These are phyloP conservation scores for Cutaneotrichosporon sp. DNA, from an alignment of 1,284 basidiomycete species.

Conservation along the genomic window DNA sequence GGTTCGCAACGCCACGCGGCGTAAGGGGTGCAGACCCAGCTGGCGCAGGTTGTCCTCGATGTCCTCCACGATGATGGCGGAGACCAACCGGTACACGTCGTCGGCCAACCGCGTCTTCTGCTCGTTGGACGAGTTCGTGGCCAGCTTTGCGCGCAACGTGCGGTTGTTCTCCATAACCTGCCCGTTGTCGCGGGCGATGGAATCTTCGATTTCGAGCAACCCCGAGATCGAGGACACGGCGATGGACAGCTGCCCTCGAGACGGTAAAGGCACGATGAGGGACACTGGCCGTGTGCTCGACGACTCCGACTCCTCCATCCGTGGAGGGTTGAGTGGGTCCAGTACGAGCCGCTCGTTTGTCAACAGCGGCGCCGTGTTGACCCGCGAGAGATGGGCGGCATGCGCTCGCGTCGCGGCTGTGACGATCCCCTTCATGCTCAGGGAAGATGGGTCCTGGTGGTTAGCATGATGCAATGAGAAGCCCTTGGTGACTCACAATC, in stretches of 20 bases:
- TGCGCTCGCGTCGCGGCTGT: constrained; percentile 37
- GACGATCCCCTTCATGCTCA: constrained; percentile 39
- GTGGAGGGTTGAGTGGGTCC: constrained; percentile 37
- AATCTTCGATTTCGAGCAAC: constrained; percentile 45
- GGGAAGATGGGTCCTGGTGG: constrained; percentile 31
- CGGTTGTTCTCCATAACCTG: constrained; percentile 25
- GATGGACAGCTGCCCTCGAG: constrained; percentile 29
- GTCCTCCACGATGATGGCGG: constrained; percentile 46
- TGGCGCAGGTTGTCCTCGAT: constrained; percentile 44
- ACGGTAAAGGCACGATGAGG: constrained; percentile 43
- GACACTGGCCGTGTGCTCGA: constrained; percentile 31
- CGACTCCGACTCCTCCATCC: constrained; percentile 27
- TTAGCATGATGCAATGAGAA: constrained; percentile 2
- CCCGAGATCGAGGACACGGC: constrained; percentile 42
- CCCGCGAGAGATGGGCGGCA: constrained; percentile 38
- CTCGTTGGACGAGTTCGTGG: constrained; percentile 37
- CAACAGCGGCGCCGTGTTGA: constrained; percentile 30
- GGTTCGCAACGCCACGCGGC: constrained; percentile 39
- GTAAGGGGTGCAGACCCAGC: constrained; percentile 39
- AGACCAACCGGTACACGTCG: constrained; percentile 40
- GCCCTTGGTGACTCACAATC: constrained; percentile 30
- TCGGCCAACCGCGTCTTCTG: constrained; percentile 37
- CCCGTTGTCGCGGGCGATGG: constrained; percentile 30
- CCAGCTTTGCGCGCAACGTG: constrained; percentile 30
- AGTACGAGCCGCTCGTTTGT: constrained; percentile 31